Evolutionary conservation across 2,329 filamentous ascomycete species (phyloP), one percentile per base, ranked within the genome.

Genomic region (Xylaria sp.): DNA sequence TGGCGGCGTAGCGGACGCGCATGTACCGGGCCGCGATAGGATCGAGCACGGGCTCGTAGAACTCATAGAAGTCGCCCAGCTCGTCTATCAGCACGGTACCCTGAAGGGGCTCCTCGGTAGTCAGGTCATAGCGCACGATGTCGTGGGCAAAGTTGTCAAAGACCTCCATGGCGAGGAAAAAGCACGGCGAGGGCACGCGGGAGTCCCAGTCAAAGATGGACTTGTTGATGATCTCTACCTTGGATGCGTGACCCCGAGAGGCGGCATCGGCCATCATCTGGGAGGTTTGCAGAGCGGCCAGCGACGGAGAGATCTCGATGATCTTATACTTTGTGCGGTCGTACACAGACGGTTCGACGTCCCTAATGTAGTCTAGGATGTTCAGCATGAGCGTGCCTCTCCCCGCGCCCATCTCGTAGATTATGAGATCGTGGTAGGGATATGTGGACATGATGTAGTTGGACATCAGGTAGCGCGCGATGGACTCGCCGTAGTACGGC

Each of bases 131-230:
- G 72, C 97, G 94, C 71, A 99, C 90, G 68, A 91, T 88, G 82
- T 99, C 96, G 83, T 99, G 97, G 43, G 94, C 91, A 79, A 99
- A 98, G 83, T 99, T 99, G 84, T 99, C 96, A 78, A 98, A 97
- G 73, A 99, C 96, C 82, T 99, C 96, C 82, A 99, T 92, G 54
- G 95, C 96, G 51, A 99, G 88, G 85, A 99, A 98, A 86, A 97
- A 99, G 84, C 96, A 98, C 0, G 95, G 96, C 2, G 91, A 92
- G 9, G 94, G 91, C n/a, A 98, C 93, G 73, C 92, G 93, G 56
- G 89, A 88, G 72, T 91, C 85, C 95, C 96, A 99, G 80, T 97
- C 94, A 78, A 99, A 98, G 78, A 99, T 92, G 77, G 93, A 97
- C 75, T 90, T 89, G 83, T 98, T 98, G 82, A 98, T 91, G 79